phyloP scores from a whole-genome alignment of 345 rosid species.

The Turritis glabra region DNA sequence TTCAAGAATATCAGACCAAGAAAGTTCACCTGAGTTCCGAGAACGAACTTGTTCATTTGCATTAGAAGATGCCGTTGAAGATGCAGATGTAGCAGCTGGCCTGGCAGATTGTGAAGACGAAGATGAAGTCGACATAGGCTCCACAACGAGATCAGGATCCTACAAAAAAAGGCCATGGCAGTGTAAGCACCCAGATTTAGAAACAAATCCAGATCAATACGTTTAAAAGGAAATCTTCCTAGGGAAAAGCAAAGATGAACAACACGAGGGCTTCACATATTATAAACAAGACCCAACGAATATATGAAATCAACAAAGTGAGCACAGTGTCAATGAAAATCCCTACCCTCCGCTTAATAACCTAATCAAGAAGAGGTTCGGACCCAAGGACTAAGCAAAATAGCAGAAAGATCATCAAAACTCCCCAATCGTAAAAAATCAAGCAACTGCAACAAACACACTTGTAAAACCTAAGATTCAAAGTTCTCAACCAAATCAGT shows the following conservation, averaged over 20 bases:
- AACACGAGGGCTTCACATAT: background rate
- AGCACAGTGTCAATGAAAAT: conserved; percentile 2
- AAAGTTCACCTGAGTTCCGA: conserved; percentile 56
- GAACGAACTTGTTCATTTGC: conserved; percentile 54
- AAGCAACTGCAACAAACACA: background rate
- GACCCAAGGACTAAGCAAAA: background rate
- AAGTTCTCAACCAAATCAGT: conserved; percentile 15
- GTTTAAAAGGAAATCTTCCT: background rate
- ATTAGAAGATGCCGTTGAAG: conserved; percentile 49
- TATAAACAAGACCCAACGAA: conserved; percentile 1
- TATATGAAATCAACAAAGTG: background rate
- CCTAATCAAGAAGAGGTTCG: background rate
- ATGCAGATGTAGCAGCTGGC: conserved; percentile 58
- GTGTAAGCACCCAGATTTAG: conserved; percentile 13
- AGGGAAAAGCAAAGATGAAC: background rate
- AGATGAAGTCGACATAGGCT: conserved; percentile 69
- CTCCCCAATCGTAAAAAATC: background rate
- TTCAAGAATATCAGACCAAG: background rate
- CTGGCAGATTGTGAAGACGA: conserved; percentile 64
- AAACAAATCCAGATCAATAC: background rate
- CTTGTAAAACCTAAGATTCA: conserved; percentile 7
- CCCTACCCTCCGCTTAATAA: background rate
- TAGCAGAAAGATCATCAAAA: conserved; percentile 14
- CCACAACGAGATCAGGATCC: conserved; percentile 92
- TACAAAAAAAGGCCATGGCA: conserved; percentile 36